phyloP scores from a whole-genome alignment of 2,329 filamentous ascomycete genomes.

The Fusarium xylarioides region DNA sequence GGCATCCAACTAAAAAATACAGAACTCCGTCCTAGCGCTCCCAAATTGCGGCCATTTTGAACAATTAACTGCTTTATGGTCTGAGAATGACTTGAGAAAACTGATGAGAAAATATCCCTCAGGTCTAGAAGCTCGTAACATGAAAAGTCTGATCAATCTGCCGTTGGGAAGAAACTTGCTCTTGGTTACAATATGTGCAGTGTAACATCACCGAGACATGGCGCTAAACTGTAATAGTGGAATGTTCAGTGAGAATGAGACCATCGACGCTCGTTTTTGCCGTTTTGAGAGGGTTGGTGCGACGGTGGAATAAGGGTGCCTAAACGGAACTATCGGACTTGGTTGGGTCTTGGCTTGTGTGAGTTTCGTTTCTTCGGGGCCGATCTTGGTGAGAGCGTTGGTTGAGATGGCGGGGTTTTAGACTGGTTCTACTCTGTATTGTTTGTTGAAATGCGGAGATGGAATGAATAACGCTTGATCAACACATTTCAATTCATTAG shows the following conservation, averaged over 20 bases:
- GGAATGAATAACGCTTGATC: background rate
- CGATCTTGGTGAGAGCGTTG: background rate
- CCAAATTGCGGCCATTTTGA: background rate
- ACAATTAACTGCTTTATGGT: background rate
- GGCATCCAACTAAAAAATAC: constrained; percentile 17
- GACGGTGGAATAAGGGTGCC: background rate
- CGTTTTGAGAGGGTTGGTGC: background rate
- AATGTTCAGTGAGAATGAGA: background rate
- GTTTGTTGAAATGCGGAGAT: background rate
- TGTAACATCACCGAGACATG: background rate
- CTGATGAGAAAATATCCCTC: constrained; percentile 8
- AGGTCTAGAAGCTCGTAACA: background rate
- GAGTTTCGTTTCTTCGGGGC: background rate
- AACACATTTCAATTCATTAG: background rate
- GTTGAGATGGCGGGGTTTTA: background rate
- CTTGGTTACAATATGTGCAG: background rate
- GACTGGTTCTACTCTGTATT: background rate
- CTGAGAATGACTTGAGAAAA: background rate
- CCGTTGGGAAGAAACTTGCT: background rate
- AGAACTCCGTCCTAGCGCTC: background rate
- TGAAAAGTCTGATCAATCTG: background rate
- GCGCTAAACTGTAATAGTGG: background rate
- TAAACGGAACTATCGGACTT: constrained; percentile 8
- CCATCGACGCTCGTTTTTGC: background rate
- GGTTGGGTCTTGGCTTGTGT: background rate